Base-by-base conservation (phyloP, 345 rosid genomes). In the Cochlearia excelsa region DNA sequence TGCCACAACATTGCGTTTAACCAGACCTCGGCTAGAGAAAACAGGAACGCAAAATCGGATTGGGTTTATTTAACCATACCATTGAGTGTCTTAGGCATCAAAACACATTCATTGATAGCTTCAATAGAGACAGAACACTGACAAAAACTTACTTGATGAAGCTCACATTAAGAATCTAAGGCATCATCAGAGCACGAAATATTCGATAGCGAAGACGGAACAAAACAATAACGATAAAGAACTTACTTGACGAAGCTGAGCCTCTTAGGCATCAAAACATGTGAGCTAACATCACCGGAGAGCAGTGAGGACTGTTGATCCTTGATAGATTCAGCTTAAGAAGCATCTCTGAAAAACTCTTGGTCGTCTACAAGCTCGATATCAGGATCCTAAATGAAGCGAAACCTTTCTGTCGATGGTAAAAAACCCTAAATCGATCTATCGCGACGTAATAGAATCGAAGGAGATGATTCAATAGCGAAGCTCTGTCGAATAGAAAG, bases 21-120 rank as follows among this genome's bases (percentile, higher is more conserved):
- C 87, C 49, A 94, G 95, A 75, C 90, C 72, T 38, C 99, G 99
- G 68, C 99, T 94, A 83, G 59, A n/a, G n/a, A n/a, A 57, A 49
- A n/a, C n/a, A n/a, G n/a, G 23, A 63, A 65, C 28, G 33, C n/a
- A n/a, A 26, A 5, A 47, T 71, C 48, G n/a, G n/a, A n/a, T n/a
- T n/a, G n/a, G n/a, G n/a, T n/a, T n/a, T n/a, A n/a, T n/a, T n/a
- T n/a, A n/a, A n/a, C n/a, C n/a, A n/a, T n/a, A n/a, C n/a, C n/a
- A n/a, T n/a, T n/a, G n/a, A n/a, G n/a, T n/a, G n/a, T n/a, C n/a
- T n/a, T n/a, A n/a, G n/a, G n/a, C n/a, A n/a, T n/a, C n/a, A n/a
- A n/a, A n/a, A n/a, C n/a, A n/a, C n/a, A n/a, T n/a, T n/a, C n/a
- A n/a, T n/a, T n/a, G n/a, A n/a, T n/a, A n/a, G n/a, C n/a, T n/a